A percentile compares a stretch with the other conserved stretches of the same genome.
Conservation (phyloP, 768 basidiomycete species). For the Tylopilus intermedius region DNA sequence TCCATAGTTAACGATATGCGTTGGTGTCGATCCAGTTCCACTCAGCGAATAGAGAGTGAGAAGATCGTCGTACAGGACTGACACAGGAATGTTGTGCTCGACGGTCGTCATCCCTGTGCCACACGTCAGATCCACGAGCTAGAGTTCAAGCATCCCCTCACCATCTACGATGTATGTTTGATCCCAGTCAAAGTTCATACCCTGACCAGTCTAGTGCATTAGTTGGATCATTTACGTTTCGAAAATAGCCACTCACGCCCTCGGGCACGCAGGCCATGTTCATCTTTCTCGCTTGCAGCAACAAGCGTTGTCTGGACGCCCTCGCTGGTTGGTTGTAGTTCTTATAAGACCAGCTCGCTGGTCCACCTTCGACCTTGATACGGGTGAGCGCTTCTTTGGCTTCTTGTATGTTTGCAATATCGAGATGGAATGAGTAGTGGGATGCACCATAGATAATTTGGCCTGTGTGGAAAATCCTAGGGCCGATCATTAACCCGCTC, state of each 20-base stretch:
- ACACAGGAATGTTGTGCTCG: slow-evolving; percentile 65
- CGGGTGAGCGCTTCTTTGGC: slow-evolving; percentile 61
- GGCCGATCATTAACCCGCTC: slow-evolving; percentile 62
- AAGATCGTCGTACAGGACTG: slow-evolving; percentile 63
- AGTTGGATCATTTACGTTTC: not conserved
- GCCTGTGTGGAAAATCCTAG: slow-evolving; percentile 70
- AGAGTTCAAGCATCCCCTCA: slow-evolving; percentile 21
- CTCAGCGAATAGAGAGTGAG: slow-evolving; percentile 57
- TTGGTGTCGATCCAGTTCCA: slow-evolving; percentile 70
- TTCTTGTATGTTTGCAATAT: slow-evolving; percentile 57
- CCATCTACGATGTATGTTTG: slow-evolving; percentile 76
- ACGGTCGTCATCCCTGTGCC: slow-evolving; percentile 67
- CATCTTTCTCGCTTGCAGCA: slow-evolving; percentile 56
- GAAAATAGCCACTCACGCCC: slow-evolving; percentile 38
- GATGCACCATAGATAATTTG: slow-evolving; percentile 45
- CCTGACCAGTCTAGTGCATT: slow-evolving; percentile 28
- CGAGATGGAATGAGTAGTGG: slow-evolving; percentile 57
- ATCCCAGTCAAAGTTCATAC: slow-evolving; percentile 80
- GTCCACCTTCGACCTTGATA: slow-evolving; percentile 69
- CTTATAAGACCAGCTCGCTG: slow-evolving; percentile 69
- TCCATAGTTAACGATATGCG: slow-evolving; percentile 76
- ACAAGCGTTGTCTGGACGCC: slow-evolving; percentile 62
- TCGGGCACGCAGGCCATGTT: slow-evolving; percentile 72
- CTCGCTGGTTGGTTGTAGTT: slow-evolving; percentile 70
- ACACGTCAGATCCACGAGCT: not conserved